Percentiles rank a stretch among this genome's conserved stretches.
Evolutionary conservation across 83 land plant genomes (phyloP).

Genomic region (Thuja plicata): DNA sequence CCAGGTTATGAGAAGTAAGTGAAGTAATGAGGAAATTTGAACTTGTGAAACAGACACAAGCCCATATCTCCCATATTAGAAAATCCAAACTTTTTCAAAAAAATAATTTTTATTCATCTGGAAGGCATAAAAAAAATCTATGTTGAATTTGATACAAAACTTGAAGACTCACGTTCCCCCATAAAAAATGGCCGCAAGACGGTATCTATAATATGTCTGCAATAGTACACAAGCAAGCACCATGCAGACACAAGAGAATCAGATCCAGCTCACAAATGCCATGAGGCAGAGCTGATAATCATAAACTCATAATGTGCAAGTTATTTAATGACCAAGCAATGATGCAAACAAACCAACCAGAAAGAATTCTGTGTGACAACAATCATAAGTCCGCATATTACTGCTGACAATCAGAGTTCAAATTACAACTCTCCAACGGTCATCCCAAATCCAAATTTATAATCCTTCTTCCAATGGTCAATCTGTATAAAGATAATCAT

Average conservation of each 20-base stretch:
- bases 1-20: too few relatives aligned
- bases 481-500: constrained; percentile 41
- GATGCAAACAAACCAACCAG: not conserved
- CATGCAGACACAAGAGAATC: not conserved
- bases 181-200: constrained; percentile 9
- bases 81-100: not conserved
- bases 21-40: not conserved
- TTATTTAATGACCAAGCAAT: constrained; percentile 1
- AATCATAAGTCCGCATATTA: not conserved
- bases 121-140: not conserved
- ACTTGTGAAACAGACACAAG: not conserved
- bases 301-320: not conserved
- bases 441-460: constrained; percentile 74
- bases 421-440: constrained; percentile 56
- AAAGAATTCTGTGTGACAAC: not conserved
- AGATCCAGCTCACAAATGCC: constrained; percentile 3
- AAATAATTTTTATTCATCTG: not conserved
- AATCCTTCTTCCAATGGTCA: constrained; percentile 65
- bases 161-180: constrained; percentile 5
- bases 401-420: not conserved
- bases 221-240: not conserved
- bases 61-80: not conserved
- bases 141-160: not conserved
- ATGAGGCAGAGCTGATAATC: constrained; percentile 1
- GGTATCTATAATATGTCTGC: not conserved